Conservation (phyloP, 2,329 filamentous ascomycete species). For the Coccinonectria pachysandricola region DNA sequence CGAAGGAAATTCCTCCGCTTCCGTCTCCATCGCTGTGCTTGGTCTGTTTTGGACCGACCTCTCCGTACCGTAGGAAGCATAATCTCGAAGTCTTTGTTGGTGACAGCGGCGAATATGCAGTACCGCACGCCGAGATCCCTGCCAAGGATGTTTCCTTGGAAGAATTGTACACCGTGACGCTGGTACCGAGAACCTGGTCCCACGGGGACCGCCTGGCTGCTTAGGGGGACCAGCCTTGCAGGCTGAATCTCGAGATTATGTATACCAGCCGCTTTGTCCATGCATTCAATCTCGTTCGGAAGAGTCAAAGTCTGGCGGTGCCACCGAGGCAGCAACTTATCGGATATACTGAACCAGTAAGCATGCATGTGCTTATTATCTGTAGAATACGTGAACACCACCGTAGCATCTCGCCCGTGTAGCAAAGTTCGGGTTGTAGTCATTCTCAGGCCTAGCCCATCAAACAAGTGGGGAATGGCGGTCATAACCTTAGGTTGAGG, state of each 20-base stretch:
- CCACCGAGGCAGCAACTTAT: slow-evolving; percentile 27
- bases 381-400: slow-evolving; percentile 27
- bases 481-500: slow-evolving; percentile 17
- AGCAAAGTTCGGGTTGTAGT: slow-evolving; percentile 17
- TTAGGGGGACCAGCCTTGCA: slow-evolving; percentile 11
- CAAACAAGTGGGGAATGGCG: slow-evolving; percentile 20
- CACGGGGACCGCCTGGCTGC: slow-evolving; percentile 1
- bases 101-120: slow-evolving; percentile 23
- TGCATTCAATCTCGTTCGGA: slow-evolving; percentile 6
- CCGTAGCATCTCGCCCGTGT: slow-evolving; percentile 10
- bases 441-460: slow-evolving; percentile 19
- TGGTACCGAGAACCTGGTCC: slow-evolving; percentile 22
- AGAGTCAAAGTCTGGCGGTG: slow-evolving; percentile 26
- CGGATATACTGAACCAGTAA: slow-evolving; percentile 24
- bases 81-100: slow-evolving; percentile 15
- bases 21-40: slow-evolving; percentile 18
- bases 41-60: slow-evolving; percentile 15
- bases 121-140: slow-evolving; percentile 34
- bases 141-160: slow-evolving; percentile 34
- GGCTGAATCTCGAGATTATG: slow-evolving; percentile 21
- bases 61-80: slow-evolving; percentile 18
- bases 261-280: slow-evolving; percentile 5
- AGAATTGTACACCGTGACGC: slow-evolving; percentile 30
- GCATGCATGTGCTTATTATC: slow-evolving; percentile 22
- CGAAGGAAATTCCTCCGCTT: slow-evolving; percentile 19